phyloP scores from a whole-genome alignment of 306 rosid genomes.

The Medicago truncatula region DNA sequence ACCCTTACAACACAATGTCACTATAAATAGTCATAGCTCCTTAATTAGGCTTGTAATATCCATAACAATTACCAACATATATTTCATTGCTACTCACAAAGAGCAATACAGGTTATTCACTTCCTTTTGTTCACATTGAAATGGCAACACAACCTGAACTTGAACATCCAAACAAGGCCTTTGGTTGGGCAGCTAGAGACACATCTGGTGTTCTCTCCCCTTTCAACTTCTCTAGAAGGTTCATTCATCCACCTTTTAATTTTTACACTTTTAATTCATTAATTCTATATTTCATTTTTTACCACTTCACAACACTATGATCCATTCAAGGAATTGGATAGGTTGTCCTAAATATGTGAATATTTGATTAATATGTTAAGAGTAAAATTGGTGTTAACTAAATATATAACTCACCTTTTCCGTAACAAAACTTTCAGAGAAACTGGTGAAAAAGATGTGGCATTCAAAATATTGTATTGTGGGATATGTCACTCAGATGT shows the following conservation, averaged over 20 bases:
- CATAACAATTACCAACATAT: background rate
- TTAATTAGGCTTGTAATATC: background rate
- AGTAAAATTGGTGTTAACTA: background rate
- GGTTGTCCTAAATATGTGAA: too few relatives aligned
- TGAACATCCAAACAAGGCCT: constrained; percentile 49
- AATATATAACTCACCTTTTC: background rate
- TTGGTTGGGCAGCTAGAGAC: constrained; percentile 58
- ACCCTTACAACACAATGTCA: too few relatives aligned
- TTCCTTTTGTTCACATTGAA: background rate
- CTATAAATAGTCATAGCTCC: background rate
- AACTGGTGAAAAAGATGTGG: constrained; percentile 50
- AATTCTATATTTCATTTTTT: background rate
- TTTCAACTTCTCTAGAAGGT: constrained; percentile 57
- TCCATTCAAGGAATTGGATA: too few relatives aligned
- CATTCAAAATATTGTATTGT: constrained; percentile 54
- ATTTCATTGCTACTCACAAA: background rate
- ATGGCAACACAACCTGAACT: constrained; percentile 29
- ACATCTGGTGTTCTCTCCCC: constrained; percentile 53
- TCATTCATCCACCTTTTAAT: background rate
- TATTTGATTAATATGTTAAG: too few relatives aligned
- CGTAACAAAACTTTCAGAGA: constrained; percentile 43
- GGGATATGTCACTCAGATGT: constrained; percentile 68
- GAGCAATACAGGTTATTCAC: background rate
- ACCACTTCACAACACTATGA: too few relatives aligned
- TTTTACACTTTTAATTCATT: background rate